Conservation (phyloP, 345 rosid species). For the Acer yangbiense region DNA sequence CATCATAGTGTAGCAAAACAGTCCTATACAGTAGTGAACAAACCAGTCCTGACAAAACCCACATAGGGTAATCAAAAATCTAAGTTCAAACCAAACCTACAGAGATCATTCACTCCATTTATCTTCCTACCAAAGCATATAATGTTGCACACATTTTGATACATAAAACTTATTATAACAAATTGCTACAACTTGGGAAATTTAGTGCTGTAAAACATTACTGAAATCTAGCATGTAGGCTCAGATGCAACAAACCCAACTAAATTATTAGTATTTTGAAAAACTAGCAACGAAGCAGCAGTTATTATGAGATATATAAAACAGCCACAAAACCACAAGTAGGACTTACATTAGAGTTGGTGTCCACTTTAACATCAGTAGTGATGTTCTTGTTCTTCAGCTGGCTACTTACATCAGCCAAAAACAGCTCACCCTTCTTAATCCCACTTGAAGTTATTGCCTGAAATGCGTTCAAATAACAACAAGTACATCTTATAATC, state of each 20-base stretch:
- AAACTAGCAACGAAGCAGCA: not conserved
- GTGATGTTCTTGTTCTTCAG: slow-evolving; percentile 89
- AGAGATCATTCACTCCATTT: not conserved
- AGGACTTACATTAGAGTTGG: slow-evolving; percentile 70
- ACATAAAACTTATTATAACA: not conserved
- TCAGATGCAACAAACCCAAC: not conserved
- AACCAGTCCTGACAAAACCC: too few relatives aligned
- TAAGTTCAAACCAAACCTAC: not conserved
- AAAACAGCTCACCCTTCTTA: slow-evolving; percentile 74
- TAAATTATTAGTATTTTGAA: not conserved
- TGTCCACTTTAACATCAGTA: slow-evolving; percentile 83
- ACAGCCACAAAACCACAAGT: not conserved
- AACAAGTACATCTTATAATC: not conserved
- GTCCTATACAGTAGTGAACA: too few relatives aligned
- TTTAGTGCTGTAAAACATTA: not conserved
- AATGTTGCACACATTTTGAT: not conserved
- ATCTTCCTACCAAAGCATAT: not conserved
- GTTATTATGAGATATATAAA: not conserved
- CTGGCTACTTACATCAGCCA: slow-evolving; percentile 83
- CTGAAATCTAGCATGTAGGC: not conserved
- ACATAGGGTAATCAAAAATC: too few relatives aligned
- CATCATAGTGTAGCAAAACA: too few relatives aligned
- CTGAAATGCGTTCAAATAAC: slow-evolving; percentile 35
- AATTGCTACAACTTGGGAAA: not conserved
- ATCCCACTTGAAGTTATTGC: slow-evolving; percentile 70